These are phyloP conservation scores for Magnaporthiopsis incrustans DNA, from an alignment of 2,329 filamentous ascomycete species.

Conservation along the genomic window DNA sequence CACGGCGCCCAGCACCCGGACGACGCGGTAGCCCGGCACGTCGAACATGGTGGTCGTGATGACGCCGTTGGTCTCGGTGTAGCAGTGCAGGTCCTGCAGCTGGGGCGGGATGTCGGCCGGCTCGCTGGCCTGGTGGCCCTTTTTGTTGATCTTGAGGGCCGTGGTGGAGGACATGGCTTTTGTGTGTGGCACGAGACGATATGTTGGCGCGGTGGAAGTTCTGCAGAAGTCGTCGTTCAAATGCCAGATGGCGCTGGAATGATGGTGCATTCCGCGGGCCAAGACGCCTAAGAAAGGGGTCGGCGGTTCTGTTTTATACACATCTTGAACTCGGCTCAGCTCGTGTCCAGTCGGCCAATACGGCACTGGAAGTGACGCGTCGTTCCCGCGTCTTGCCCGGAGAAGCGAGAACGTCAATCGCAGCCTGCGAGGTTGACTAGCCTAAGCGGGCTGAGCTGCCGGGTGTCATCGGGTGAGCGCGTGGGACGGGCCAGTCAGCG, in stretches of 20 bases:
- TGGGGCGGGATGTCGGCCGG: slow-evolving; percentile 15
- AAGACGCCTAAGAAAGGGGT: background rate
- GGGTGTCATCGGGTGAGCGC: no score
- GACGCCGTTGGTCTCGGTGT: slow-evolving; percentile 53
- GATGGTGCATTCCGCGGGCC: no score
- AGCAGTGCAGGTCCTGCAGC: slow-evolving; percentile 40
- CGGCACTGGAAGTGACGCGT: no score
- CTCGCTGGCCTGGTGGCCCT: background rate
- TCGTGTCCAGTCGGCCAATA: background rate
- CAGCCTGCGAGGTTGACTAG: no score
- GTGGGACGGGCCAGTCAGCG: no score
- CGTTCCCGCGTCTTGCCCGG: no score
- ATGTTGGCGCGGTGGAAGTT: background rate
- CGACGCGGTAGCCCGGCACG: slow-evolving; percentile 51
- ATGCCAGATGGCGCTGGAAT: no score
- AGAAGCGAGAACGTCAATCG: no score
- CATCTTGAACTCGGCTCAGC: background rate
- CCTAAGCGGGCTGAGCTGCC: no score
- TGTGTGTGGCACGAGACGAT: background rate
- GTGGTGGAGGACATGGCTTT: background rate
- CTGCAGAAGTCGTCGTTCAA: no score
- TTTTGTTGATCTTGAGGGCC: background rate
- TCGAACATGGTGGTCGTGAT: slow-evolving; percentile 58
- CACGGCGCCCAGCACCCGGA: slow-evolving; percentile 48
- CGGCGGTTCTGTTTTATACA: background rate